Base-by-base conservation (phyloP, 2,329 filamentous ascomycete species). In the Phialophora macrospora region DNA sequence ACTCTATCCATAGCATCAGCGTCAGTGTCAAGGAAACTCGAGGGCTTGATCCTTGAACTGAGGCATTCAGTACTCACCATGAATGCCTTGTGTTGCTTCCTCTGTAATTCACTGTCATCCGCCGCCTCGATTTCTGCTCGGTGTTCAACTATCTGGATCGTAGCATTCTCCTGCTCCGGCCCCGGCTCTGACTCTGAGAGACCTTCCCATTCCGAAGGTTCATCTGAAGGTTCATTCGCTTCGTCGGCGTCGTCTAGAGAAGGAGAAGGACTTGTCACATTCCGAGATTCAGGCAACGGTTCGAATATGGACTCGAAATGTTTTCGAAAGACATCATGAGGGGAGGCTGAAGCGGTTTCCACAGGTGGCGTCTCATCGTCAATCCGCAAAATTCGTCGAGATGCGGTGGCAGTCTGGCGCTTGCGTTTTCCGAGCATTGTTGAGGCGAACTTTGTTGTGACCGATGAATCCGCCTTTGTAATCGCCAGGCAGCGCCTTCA, bases 301-400 rank as follows among this genome's bases (percentile, higher is more conserved):
- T 88, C 86, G 80, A 97, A 98, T 75, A 90, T 88, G 30, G 91
- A 87, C 79, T 97, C 95, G 75, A 98, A 98, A 75, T 94, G 90
- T 72, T 87, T 87, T 64, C 88, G 88, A 74, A 99, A 91, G 64
- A 93, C 85, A 63, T 89, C 91, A 72, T 91, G 87, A 12, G 90
- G 83, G 65, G 88, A 84, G 69, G 85, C 81, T 48, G 80, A 76
- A 1, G 73, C 22, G 12, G 51, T 48, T 56, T 63, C 12, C 30
- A 54, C n/a, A 24, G 49, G 14, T n/a, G 34, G 64, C 28, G 59
- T 26, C 70, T 71, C 32, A 70, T 67, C 5, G 71, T 65, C 30
- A 73, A 73, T 46, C 69, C 46, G 34, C 48, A 24, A 1, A 11
- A 30, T 34, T 28, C 48, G 59, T 51, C 67, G 65, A 11, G 58